Evolutionary conservation across 2,329 filamentous ascomycete species (phyloP).

Genomic region (Cercospora canescens): DNA sequence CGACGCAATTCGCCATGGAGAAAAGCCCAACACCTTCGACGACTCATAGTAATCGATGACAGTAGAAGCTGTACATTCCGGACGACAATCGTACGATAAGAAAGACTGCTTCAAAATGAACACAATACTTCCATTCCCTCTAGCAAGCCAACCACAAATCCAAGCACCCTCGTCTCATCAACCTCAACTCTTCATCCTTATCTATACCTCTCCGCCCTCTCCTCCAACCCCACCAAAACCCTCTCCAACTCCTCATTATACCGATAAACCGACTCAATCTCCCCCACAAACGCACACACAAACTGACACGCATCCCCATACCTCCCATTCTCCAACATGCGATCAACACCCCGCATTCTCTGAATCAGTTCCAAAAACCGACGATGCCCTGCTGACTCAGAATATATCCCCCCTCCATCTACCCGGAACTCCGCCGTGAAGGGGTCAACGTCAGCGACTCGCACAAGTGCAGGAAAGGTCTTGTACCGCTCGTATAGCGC

Average conservation of each 20-base stretch:
- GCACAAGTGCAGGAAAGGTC: background rate
- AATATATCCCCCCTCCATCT: background rate
- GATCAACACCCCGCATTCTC: background rate
- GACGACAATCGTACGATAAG: too few species aligned
- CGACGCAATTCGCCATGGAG: too few species aligned
- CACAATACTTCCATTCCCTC: background rate
- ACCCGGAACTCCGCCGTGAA: background rate
- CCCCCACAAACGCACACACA: background rate
- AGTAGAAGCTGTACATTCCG: too few species aligned
- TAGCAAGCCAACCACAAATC: too few species aligned
- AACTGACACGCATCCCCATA: background rate
- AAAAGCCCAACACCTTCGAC: too few species aligned
- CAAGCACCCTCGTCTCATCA: too few species aligned
- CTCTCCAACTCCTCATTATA: background rate
- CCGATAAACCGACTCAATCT: background rate
- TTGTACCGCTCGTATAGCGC: background rate
- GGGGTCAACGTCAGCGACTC: background rate
- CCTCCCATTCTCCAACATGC: background rate
- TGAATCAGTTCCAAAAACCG: background rate
- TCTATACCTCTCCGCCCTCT: background rate
- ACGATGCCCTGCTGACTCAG: background rate
- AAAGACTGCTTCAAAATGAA: too few species aligned
- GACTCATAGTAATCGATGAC: too few species aligned
- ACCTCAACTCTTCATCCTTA: too few species aligned
- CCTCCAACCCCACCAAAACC: background rate